Base-by-base conservation (phyloP, 345 rosid genomes). In the Toxicodendron radicans region DNA sequence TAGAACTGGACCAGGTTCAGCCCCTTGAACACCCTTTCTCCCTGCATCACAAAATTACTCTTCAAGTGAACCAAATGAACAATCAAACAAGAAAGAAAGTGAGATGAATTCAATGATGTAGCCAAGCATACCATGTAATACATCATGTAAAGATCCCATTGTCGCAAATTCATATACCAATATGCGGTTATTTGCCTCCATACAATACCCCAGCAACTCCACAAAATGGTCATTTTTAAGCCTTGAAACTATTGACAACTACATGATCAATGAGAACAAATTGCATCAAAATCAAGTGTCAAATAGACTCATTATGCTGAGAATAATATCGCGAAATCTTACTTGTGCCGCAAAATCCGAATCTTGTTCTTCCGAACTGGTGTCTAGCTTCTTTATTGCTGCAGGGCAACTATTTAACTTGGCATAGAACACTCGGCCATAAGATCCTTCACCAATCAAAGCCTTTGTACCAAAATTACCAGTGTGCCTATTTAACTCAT, bases 391-490 rank as follows among this genome's bases (percentile, higher is more conserved):
- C 85, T 96, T 96, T 14, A 96, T 91, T 41, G 98, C 98, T 52
- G 83, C 98, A 53, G 72, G 77, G 8, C 87, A 92, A 17, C 82
- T 74, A 66, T 59, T 78, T 76, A 89, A 74, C 75, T 83, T 87
- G 66, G 92, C 99, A 51, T 54, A 73, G 77, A 90, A 96, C 74
- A 93, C 99, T 35, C 98, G 90, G 70, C 98, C 98, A 38, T 92
- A 96, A n/a, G 99, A 93, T 67, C 98, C 99, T 83, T 96, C 99
- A 64, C 97, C 99, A 0, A 93, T 88, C 84, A 96, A 75, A 21
- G 99, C 88, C 87, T 93, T 90, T 21, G 83, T 70, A 1, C 95
- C 98, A 45, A 96, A 96, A 75, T 92, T 93, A 46, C 72, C 78
- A 0, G 97, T 89, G 58, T 80, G 69, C 78, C 84, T 81, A 45